Base-by-base conservation (phyloP, 352 stramenopile species). In the Plasmopara muralis region DNA sequence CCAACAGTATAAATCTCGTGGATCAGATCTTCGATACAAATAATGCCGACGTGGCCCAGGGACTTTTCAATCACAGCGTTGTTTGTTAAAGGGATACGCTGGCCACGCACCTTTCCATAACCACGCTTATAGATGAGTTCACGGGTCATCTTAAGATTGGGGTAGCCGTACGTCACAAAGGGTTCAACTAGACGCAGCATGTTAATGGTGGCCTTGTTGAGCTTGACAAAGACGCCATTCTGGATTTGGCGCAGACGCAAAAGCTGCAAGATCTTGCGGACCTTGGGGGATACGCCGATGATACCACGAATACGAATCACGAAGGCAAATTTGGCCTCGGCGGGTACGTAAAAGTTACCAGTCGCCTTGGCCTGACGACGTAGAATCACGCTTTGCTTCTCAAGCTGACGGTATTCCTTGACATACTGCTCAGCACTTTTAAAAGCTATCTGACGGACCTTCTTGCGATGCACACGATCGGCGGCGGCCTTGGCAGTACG, bases 51-150 rank as follows among this genome's bases (percentile, higher is more conserved):
- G 62, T 97, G 80, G 62, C 87, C 92, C 53, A 99, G 86, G 52
- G 80, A 90, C 54, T 98, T 91, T 75, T 98, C 85, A 51, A 99
- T 95, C 42, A 99, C 89, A 29, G 83, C 71, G 79, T 99, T 99
- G 71, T 98, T 82, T 42, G 85, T 97, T 57, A 99, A 84, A 43
- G 97, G 89, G 66, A 99, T 97, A 62, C 95, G 93, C 77, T 98
- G 91, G 83, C 97, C 97, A 65, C 95, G 87, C 50, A 99, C 82
- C 89, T 99, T 99, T 69, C 94, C 97, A 70, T 98, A 99, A 66
- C 97, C 97, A 73, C 97, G 90, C 95, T 99, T 99, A 90, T 98
- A 99, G 68, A 99, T 96, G 18, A 99, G 81, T 79, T 98, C 94
- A 55, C 96, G 83, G 43, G 98, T 92, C 52, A 95, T 96, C 70